Conservation (phyloP, 2,329 filamentous ascomycete species). For the Penicillium sp. region DNA sequence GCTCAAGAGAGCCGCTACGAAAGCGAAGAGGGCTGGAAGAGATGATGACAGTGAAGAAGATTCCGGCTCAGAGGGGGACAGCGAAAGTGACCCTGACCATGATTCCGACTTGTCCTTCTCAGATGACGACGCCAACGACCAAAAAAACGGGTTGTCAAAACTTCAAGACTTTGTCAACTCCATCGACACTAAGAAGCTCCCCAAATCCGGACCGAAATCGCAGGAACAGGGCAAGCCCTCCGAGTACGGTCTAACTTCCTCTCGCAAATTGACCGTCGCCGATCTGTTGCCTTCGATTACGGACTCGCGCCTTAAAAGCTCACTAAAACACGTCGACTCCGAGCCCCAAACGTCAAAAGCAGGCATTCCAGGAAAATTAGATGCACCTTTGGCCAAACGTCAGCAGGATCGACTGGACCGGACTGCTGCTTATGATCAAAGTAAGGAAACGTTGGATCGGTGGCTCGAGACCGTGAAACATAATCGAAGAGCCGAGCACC, state of each 20-base stretch:
- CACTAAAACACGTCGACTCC: constrained; percentile 63
- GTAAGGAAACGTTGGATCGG: constrained; percentile 79
- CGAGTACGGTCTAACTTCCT: constrained; percentile 53
- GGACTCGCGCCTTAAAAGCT: constrained; percentile 70
- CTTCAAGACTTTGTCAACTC: constrained; percentile 64
- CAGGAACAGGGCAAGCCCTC: constrained; percentile 60
- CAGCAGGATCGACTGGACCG: constrained; percentile 83
- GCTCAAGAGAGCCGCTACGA: constrained; percentile 27
- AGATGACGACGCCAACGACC: constrained; percentile 47
- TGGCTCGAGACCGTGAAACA: constrained; percentile 96
- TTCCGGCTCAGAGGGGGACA: constrained; percentile 43
- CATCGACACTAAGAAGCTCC: constrained; percentile 46
- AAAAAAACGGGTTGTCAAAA: constrained; percentile 53
- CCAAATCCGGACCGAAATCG: constrained; percentile 31
- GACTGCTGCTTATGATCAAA: constrained; percentile 76
- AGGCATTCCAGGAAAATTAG: constrained; percentile 62
- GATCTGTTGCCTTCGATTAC: constrained; percentile 68
- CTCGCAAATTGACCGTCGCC: constrained; percentile 65
- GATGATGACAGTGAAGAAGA: constrained; percentile 34
- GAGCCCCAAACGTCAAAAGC: constrained; percentile 46
- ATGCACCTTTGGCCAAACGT: constrained; percentile 74
- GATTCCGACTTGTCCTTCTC: constrained; percentile 32
- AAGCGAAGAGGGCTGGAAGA: constrained; percentile 26
- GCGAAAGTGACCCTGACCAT: constrained; percentile 40
- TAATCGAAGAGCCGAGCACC: constrained; percentile 83